Percentiles rank a stretch among this genome's conserved stretches.
phyloP scores from a whole-genome alignment of 139 green algal genomes.

The Ettlia oleoabundans region DNA sequence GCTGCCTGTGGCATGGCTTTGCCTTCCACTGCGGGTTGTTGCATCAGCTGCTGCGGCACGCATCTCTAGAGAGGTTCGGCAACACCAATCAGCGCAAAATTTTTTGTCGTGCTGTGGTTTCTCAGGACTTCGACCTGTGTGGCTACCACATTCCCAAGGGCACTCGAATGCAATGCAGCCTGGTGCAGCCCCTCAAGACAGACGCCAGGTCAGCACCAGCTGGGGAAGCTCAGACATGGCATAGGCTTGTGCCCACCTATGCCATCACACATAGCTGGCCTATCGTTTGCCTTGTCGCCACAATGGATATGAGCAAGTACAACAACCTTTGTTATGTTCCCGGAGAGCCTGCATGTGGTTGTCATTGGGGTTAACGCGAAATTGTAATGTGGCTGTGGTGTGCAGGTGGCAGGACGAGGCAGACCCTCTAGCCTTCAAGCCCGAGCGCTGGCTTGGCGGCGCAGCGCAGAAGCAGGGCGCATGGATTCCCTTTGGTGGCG shows the following conservation, averaged over 20 bases:
- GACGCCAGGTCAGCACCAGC: conserved; percentile 17
- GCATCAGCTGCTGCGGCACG: too few relatives aligned
- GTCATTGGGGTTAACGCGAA: too few relatives aligned
- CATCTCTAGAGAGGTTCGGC: too few relatives aligned
- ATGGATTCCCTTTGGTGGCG: conserved; percentile 42
- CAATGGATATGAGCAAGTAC: too few relatives aligned
- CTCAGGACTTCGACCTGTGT: conserved; percentile 31
- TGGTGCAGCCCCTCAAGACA: conserved; percentile 10
- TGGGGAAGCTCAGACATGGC: neutral
- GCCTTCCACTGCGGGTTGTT: too few relatives aligned
- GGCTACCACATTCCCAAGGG: conserved; percentile 33
- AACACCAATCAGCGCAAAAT: too few relatives aligned
- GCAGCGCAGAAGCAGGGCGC: neutral
- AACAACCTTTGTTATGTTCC: too few relatives aligned
- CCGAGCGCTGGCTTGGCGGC: conserved; percentile 46
- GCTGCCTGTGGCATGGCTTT: too few relatives aligned
- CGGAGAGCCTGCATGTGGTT: too few relatives aligned
- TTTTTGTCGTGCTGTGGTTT: too few relatives aligned
- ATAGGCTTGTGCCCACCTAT: neutral
- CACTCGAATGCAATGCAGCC: neutral
- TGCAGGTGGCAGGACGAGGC: conserved; percentile 14
- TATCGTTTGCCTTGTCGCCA: neutral
- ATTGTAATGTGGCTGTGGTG: too few relatives aligned
- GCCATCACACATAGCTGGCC: neutral
- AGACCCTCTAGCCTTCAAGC: conserved; percentile 27